Evolutionary conservation across 768 basidiomycete genomes (phyloP).

Genomic region (Phanerodontia chrysosporium): DNA sequence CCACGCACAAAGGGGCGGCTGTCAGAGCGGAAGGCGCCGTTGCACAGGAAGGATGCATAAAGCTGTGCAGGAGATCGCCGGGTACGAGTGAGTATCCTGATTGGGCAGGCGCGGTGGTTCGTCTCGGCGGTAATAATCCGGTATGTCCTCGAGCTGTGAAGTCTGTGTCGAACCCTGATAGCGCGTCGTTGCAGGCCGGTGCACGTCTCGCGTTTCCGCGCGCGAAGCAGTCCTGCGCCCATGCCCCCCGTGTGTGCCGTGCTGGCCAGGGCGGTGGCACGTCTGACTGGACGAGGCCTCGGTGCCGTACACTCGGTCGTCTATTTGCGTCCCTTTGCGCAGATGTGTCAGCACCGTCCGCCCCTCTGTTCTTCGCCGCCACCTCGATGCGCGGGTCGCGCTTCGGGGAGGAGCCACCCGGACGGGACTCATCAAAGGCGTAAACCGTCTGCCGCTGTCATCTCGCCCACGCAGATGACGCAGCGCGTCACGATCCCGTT

Average conservation of each 20-base stretch:
- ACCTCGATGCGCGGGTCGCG: not conserved
- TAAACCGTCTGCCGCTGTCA: not conserved
- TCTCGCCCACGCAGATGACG: not conserved
- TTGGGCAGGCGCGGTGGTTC: not conserved
- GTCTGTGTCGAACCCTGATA: not conserved
- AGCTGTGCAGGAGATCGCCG: constrained; percentile 1
- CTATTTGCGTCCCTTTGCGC: not conserved
- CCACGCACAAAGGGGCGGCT: not conserved
- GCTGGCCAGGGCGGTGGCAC: not conserved
- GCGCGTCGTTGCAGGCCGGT: not conserved
- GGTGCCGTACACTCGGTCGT: not conserved
- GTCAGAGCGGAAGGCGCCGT: not conserved
- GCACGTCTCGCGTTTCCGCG: constrained; percentile 2
- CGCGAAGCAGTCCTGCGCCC: constrained; percentile 3
- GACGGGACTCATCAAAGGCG: not conserved
- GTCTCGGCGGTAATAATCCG: constrained; percentile 7
- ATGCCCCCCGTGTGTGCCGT: not conserved
- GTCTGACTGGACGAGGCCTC: not conserved
- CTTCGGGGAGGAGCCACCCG: not conserved
- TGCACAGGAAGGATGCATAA: not conserved
- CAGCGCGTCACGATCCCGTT: not conserved
- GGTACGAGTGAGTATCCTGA: not conserved
- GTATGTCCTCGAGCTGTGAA: constrained; percentile 11
- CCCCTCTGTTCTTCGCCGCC: not conserved
- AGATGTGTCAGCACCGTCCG: not conserved